These are phyloP conservation scores for Skeletonema potamos DNA, from an alignment of 108 stramenopile genomes.

Conservation along the genomic window DNA sequence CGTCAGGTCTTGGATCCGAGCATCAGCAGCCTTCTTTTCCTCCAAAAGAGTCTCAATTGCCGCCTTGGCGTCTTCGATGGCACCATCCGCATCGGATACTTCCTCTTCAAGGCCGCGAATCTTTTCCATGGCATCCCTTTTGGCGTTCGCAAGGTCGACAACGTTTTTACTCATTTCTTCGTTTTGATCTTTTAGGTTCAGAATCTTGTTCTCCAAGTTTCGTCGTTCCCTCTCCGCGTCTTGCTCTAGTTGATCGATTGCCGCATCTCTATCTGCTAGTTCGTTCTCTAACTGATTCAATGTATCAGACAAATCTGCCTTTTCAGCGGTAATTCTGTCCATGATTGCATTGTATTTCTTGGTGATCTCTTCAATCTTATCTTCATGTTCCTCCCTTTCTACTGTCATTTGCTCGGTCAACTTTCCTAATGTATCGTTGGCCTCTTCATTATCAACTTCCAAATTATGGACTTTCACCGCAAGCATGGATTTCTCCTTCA, in stretches of 20 bases:
- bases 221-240: constrained; percentile 21
- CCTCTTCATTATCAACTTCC: constrained; percentile 38
- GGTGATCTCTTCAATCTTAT: constrained; percentile 44
- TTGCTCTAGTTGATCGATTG: constrained; percentile 17
- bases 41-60: constrained; percentile 41
- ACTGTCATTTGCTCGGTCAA: constrained; percentile 36
- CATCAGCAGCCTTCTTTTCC: constrained; percentile 41
- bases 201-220: constrained; percentile 24
- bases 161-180: constrained; percentile 31
- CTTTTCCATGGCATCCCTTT: constrained; percentile 48
- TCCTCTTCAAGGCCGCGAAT: constrained; percentile 50
- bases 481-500: constrained; percentile 36
- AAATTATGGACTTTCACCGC: constrained; percentile 24
- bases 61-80: constrained; percentile 48
- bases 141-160: constrained; percentile 22
- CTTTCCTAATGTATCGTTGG: constrained; percentile 39
- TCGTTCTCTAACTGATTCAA: constrained; percentile 32
- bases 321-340: constrained; percentile 41
- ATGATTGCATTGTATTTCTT: constrained; percentile 27
- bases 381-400: constrained; percentile 42
- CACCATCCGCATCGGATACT: constrained; percentile 46
- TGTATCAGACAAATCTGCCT: constrained; percentile 31
- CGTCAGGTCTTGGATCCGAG: constrained; percentile 32
- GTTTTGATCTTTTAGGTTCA: constrained; percentile 25
- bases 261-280: constrained; percentile 19